A percentile compares a stretch with the other conserved stretches of the same genome.
phyloP scores from a whole-genome alignment of 176 grass and related monocot species.

The Saccharum officinarum region DNA sequence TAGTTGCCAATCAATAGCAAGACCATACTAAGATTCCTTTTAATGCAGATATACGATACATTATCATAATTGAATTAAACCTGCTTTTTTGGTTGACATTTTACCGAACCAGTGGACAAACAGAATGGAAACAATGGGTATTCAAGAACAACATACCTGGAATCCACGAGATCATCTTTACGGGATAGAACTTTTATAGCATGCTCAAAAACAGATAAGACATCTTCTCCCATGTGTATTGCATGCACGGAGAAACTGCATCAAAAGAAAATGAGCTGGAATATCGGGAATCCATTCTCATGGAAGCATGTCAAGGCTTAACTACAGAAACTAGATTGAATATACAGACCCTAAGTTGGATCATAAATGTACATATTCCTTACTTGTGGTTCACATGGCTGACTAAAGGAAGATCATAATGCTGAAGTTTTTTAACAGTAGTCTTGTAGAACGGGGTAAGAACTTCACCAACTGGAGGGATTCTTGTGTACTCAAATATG shows the following conservation, averaged over 20 bases:
- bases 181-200: constrained; percentile 84
- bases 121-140: not conserved
- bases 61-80: not conserved
- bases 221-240: constrained; percentile 86
- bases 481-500: constrained; percentile 90
- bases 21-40: not conserved
- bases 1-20: constrained; percentile 14
- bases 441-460: constrained; percentile 86
- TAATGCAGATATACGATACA: not conserved
- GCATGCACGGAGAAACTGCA: constrained; percentile 91
- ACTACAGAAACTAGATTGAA: constrained; percentile 26
- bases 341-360: not conserved
- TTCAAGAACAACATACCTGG: constrained; percentile 49
- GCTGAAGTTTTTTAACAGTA: constrained; percentile 70
- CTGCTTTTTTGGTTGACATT: not conserved
- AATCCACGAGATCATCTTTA: constrained; percentile 57
- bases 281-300: not conserved
- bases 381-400: constrained; percentile 95
- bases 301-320: constrained; percentile 1
- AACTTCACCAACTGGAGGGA: constrained; percentile 89
- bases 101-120: not conserved
- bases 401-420: constrained; percentile 88
- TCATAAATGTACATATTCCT: constrained; percentile 21
- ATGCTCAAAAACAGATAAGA: constrained; percentile 83
- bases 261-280: constrained; percentile 23